Base-by-base conservation (phyloP, 495 filamentous ascomycete species). In the Penicillium ochrochloron region DNA sequence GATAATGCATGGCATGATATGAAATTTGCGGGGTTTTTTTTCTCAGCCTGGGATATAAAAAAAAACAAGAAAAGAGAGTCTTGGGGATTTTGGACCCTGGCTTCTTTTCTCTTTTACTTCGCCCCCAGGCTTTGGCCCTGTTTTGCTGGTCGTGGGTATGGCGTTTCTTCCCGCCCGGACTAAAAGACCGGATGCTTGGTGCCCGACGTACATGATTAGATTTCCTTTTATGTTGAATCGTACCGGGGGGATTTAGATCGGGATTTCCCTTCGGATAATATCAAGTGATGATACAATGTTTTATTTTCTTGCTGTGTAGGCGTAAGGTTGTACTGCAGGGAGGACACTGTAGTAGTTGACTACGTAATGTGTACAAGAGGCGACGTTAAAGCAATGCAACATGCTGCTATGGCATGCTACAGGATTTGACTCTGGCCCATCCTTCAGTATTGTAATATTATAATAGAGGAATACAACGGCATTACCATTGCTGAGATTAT, bases 1-100 rank as follows among this genome's bases (percentile, higher is more conserved):
- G 75, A 73, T 74, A 79, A 77, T 75, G 77, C 75, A 80, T 78
- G 75, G 78, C 78, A 80, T 81, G 77, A 80, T 73, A 78, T 76
- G 76, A 76, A 70, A 61, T 73, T 75, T 73, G 68, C 63, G 68
- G 73, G 48, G 25, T 48, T 59, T 58, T 33, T 17, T 59, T 58
- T 33, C 15, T 21, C 19, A 6, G 29, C 57, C 27, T n/a, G 41
- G 42, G 29, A 10, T 48, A 14, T 3, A 37, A 23, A 12, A 25
- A 48, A 7, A 7, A 23, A 4, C 0, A 10, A 19, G 8, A 21
- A 21, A 3, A 15, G 12, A 23, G 19, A 12, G 44, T 37, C 19
- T 21, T 33, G 25, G 35, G 7, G 2, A 27, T 27, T 27, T 31
- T 37, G 27, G 55, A n/a, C 31, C 34, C 34, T 42, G 21, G 10